Conservation (phyloP, 257 asterid species). For the Ilex asprella region DNA sequence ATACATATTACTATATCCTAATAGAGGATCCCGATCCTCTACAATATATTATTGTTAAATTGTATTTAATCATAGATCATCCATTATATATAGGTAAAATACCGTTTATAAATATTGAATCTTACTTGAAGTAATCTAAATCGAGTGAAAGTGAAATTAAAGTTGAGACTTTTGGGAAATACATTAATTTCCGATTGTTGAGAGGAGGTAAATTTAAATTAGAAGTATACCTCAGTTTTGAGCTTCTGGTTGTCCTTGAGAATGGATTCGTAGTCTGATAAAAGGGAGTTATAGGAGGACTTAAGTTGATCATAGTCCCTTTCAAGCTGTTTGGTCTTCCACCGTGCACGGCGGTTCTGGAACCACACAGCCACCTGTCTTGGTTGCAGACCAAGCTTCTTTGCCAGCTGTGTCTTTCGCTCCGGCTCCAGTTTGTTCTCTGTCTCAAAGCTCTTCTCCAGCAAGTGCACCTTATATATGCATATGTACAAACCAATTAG, state of each 20-base stretch:
- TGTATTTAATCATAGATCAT: no score
- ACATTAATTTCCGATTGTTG: no score
- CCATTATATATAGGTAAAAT: no score
- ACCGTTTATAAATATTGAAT: no score
- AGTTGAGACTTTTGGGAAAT: no score
- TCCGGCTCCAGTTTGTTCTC: constrained; percentile 99
- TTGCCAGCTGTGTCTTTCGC: constrained; percentile 81
- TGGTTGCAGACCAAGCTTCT: constrained; percentile 87
- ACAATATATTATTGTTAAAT: no score
- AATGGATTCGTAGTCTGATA: constrained; percentile 58
- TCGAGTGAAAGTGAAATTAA: no score
- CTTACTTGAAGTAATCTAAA: no score
- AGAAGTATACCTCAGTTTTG: constrained; percentile 67
- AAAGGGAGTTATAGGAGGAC: constrained; percentile 81
- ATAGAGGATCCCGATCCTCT: no score
- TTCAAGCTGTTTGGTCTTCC: constrained; percentile 96
- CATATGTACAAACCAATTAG: constrained; percentile 1
- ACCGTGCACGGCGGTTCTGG: constrained; percentile 99
- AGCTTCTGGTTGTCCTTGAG: constrained; percentile 75
- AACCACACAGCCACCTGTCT: constrained; percentile 99
- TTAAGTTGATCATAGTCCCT: constrained; percentile 84
- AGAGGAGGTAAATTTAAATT: no score
- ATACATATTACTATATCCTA: no score
- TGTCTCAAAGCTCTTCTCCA: constrained; percentile 89
- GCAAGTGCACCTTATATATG: constrained; percentile 61